Evolutionary conservation across 2,329 filamentous ascomycete genomes (phyloP).

Genomic region (Phialophora macrospora): DNA sequence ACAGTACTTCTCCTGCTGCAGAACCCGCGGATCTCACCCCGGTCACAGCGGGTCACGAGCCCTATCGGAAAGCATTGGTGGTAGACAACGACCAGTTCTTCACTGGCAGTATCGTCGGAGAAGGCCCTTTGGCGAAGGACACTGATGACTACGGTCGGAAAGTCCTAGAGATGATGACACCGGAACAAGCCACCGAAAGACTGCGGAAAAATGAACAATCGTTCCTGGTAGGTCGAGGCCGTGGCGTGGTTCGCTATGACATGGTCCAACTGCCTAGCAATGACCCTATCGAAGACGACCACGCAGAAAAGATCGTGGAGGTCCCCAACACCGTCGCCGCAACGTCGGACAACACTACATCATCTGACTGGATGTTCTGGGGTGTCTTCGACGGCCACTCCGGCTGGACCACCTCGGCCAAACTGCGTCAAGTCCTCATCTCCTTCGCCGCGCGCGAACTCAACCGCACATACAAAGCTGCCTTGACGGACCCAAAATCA

Average conservation of each 20-base stretch:
- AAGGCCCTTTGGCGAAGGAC: constrained; percentile 85
- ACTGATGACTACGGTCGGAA: constrained; percentile 82
- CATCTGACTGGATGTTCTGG: constrained; percentile 97
- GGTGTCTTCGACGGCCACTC: constrained; percentile 97
- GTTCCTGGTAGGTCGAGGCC: constrained; percentile 83
- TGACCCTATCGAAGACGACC: constrained; percentile 97
- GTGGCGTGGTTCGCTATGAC: constrained; percentile 93
- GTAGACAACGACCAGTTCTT: constrained; percentile 90
- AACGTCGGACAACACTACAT: constrained; percentile 60
- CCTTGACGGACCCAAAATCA: constrained; percentile 59
- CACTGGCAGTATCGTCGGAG: constrained; percentile 81
- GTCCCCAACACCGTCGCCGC: constrained; percentile 68
- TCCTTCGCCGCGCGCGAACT: constrained; percentile 91
- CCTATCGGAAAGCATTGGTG: constrained; percentile 70
- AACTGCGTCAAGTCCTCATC: constrained; percentile 88
- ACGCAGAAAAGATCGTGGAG: constrained; percentile 97
- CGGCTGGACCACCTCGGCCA: constrained; percentile 97
- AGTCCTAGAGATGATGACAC: constrained; percentile 93
- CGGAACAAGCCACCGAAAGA: constrained; percentile 90
- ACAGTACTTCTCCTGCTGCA: constrained; percentile 27
- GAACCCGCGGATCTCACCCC: constrained; percentile 41
- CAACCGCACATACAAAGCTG: constrained; percentile 85
- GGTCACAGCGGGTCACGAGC: constrained; percentile 57
- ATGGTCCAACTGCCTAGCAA: constrained; percentile 94
- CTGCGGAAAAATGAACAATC: constrained; percentile 88